These are phyloP conservation scores for Avena insularis DNA, from an alignment of 176 grass and related monocot species.

Conservation along the genomic window DNA sequence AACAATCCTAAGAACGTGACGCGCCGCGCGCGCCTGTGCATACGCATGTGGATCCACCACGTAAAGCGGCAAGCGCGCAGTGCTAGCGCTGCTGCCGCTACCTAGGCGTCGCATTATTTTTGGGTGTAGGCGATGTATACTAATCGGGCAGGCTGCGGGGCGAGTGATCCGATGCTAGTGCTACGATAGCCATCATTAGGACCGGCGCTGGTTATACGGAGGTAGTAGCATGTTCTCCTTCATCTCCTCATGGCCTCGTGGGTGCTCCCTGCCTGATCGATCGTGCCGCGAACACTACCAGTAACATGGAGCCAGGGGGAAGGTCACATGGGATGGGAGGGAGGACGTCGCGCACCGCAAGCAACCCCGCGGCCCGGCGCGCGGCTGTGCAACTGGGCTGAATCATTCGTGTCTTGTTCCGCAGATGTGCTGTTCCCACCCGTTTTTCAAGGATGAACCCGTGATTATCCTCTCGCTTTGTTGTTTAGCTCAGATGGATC, in stretches of 20 bases:
- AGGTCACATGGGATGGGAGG: slow-evolving; percentile 31
- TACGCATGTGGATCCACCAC: slow-evolving; percentile 15
- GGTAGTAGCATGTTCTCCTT: slow-evolving; percentile 45
- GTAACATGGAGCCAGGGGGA: no score
- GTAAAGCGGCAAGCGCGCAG: not conserved
- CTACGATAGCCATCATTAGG: slow-evolving; percentile 44
- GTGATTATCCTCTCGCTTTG: slow-evolving; percentile 18
- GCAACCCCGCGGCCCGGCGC: slow-evolving; percentile 17
- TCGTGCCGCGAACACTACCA: not conserved
- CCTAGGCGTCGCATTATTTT: slow-evolving; percentile 14
- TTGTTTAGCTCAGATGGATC: slow-evolving; percentile 4
- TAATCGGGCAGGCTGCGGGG: slow-evolving; percentile 20
- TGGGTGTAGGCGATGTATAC: slow-evolving; percentile 4
- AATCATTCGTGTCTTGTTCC: slow-evolving; percentile 48
- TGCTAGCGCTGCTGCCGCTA: not conserved
- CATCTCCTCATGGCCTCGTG: not conserved
- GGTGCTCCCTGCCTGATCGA: not conserved
- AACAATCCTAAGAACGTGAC: not conserved
- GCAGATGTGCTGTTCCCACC: not conserved
- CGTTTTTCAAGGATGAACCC: not conserved
- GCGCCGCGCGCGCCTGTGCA: not conserved
- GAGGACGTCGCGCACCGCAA: slow-evolving; percentile 43
- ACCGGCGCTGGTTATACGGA: not conserved
- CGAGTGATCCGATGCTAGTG: slow-evolving; percentile 60
- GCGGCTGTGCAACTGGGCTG: slow-evolving; percentile 9